Percentiles rank a stretch among this genome's conserved stretches.
Evolutionary conservation across 2,329 filamentous ascomycete species (phyloP).

Genomic region (Fusarium irregulare): DNA sequence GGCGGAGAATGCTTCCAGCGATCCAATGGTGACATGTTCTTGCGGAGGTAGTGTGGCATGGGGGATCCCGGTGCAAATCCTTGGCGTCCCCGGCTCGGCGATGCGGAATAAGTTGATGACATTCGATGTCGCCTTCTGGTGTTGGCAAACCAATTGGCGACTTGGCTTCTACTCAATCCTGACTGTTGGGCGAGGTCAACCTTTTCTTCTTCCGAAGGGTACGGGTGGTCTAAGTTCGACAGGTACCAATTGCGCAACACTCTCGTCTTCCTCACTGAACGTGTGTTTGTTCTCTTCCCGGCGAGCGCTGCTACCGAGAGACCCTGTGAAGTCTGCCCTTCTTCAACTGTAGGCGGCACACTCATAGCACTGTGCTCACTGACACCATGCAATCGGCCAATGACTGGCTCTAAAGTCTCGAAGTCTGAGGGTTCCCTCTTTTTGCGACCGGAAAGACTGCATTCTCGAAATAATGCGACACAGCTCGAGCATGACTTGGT

Average conservation of each 20-base stretch:
- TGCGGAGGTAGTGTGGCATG: conserved; percentile 51
- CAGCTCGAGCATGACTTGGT: conserved; percentile 61
- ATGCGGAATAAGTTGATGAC: conserved; percentile 40
- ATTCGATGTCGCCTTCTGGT: conserved; percentile 60
- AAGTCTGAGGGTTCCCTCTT: conserved; percentile 60
- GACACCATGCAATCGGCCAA: conserved; percentile 62
- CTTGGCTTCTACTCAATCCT: conserved; percentile 58
- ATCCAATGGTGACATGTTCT: conserved; percentile 59
- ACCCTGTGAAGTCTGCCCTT: conserved; percentile 2
- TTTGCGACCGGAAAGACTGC: conserved; percentile 58
- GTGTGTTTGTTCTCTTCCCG: conserved; percentile 51
- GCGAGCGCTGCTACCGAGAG: conserved; percentile 31
- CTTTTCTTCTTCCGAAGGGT: conserved; percentile 61
- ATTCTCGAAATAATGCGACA: conserved; percentile 62
- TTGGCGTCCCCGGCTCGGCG: conserved; percentile 42
- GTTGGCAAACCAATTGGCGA: conserved; percentile 64
- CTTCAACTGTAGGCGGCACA: conserved; percentile 14
- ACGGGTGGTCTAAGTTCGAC: conserved; percentile 58
- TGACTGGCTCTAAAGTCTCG: conserved; percentile 59
- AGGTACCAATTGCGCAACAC: conserved; percentile 60
- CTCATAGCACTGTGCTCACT: conserved; percentile 51
- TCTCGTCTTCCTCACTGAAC: conserved; percentile 59
- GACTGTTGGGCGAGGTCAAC: conserved; percentile 54
- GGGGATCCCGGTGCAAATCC: conserved; percentile 56
- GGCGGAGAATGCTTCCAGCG: conserved; percentile 57